Base-by-base conservation (phyloP, 2,329 filamentous ascomycete genomes). In the Zymoseptoria crescenta region DNA sequence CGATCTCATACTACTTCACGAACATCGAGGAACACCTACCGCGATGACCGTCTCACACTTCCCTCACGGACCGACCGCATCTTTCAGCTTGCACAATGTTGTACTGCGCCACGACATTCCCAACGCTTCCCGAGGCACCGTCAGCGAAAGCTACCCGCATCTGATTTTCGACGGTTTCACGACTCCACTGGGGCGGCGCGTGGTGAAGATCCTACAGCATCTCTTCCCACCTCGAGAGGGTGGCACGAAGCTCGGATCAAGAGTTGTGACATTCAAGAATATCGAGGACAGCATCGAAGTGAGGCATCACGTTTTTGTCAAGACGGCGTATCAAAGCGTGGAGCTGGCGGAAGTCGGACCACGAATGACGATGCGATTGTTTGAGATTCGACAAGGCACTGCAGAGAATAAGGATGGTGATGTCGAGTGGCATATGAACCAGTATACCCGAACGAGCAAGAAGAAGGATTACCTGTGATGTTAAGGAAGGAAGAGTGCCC, bases 371-470 rank as follows among this genome's bases (percentile, higher is more conserved):
- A 94, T 97, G 91, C 82, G 91, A 66, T 79, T 91, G 56, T 99
- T 97, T 71, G 91, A 97, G 77, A 96, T 99, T 62, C 83, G 92
- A 52, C 87, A 87, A 56, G 93, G 94, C 16, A 96, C 93, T 3
- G 78, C 96, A 61, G 94, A 97, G 72, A 96, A 92, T 70, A 95
- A 95, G 74, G 89, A 95, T 66, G 93, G 93, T 3, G 94, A 99
- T 75, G 86, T 95, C 4, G 94, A 99, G 76, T 99, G 94, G 94
- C 88, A 94, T 64, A 80, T 99, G 64, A 95, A 90, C 62, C 93
- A 96, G 72, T 99, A 96, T 74, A 99, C 93, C 8, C 82, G 94
- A 66, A 97, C 93, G 13, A 87, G 88, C 68, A 86, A 86, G 76
- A 97, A 97, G 84, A 96, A 96, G 85, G 91, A 96, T 71, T 96